Base-by-base conservation (phyloP, 169 alveolate genomes). In the Ichthyophthirius multifiliis region DNA sequence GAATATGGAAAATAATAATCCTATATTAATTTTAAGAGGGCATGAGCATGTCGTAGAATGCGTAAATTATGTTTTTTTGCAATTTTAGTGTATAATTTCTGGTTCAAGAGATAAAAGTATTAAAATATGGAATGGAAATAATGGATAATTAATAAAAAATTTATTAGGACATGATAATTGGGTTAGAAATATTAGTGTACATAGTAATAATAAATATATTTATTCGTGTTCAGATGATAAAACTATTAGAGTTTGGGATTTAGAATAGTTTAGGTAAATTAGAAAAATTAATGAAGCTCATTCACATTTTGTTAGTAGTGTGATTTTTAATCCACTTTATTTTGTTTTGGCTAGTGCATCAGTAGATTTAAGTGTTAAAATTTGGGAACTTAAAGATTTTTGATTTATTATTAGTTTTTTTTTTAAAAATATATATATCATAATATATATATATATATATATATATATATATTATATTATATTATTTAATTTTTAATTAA, bases 131-230 rank as follows among this genome's bases (percentile, higher is more conserved):
- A 90, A 92, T 55, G 88, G 91, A 31, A 37, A 84, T 27, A 62
- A 41, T 30, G 93, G 92, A 34, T 43, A 77, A 4, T 90, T 93
- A 75, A 63, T 93, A 31, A 46, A 77, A 13, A 88, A 88, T 4
- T 76, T 93, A 23, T 48, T 37, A 6, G 98, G 97, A 15, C 97
- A 95, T 83, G 95, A 93, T 62, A 92, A 93, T 82, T 89, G 96
- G 95, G 95, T 95, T 13, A 92, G 91, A 32, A 87, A 83, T 35
- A 74, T 95, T 15, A 78, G 88, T n/a, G 92, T 92, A 32, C 98
- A 95, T 74, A 93, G 90, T 12, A 83, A 84, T 55, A 93, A 94
- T 23, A 90, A 85, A 43, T 94, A 76, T 82, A 39, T 95, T 64
- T 81, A 84, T n/a, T 90, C 95, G 12, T 91, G 93, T 34, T 88